Evolutionary conservation across 2,329 filamentous ascomycete genomes (phyloP), one percentile per base, ranked within the genome.

Genomic region (Penicillium sp.): DNA sequence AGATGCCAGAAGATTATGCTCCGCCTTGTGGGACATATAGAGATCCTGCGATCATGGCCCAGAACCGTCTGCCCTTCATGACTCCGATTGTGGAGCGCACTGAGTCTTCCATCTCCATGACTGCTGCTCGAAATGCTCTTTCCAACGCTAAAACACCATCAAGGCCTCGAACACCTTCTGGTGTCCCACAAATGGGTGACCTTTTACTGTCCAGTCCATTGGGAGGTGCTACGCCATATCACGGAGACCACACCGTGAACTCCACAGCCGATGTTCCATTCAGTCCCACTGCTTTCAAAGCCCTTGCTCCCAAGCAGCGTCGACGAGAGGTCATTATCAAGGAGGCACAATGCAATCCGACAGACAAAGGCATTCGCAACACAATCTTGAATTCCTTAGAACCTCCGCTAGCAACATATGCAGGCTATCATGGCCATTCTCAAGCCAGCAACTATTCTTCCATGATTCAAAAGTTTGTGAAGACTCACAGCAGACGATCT

Each of bases 41-140:
- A 67, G 89, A 96, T 71, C 84, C 90, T 66, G 82, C 77, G 33
- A 82, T 91, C 69, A 81, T 87, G 71, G 90, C 91, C 54, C 95
- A 96, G 66, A 96, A 92, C 72, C 87, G 92, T 49, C 79, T 97
- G 9, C 94, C 93, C 3, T 99, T 97, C 70, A 97, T 99, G 94
- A 99, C 94, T 0, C 94, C 94, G 1, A 99, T 99, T 60, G 93
- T 94, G 1, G 94, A 99, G 72, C 86, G 90, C 64, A 99, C 94
- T 0, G 94, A 99, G 72, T 88, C 86, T 10, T 96, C 92, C 0
- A 75, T 97, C 39, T 81, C 83, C 4, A 85, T 26, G 80, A 83
- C 47, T 74, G 79, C 59, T 68, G 78, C 49, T 78, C 77, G 61
- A 81, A 82, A 70, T 81, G 81, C 59, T 81, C 81, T 70, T 77